Evolutionary conservation across 495 filamentous ascomycete species (phyloP).

Genomic region (Annulohypoxylon moriforme): DNA sequence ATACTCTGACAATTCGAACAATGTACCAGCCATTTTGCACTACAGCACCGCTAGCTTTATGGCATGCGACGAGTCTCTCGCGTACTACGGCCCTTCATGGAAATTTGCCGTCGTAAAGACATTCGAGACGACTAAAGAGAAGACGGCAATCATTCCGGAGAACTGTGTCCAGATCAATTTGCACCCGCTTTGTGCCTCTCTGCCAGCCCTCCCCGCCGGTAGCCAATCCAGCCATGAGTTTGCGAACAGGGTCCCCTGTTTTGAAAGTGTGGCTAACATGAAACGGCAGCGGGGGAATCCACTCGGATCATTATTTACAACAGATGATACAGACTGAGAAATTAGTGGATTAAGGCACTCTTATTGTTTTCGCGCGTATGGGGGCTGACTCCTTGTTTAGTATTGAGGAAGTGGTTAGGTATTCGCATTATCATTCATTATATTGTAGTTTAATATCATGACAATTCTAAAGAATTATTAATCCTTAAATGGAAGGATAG

Average conservation of each 20-base stretch:
- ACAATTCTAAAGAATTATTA: no score
- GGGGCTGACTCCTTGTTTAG: no score
- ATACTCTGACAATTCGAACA: not conserved
- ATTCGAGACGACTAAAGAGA: not conserved
- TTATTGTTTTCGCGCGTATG: no score
- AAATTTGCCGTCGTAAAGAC: slow-evolving; percentile 28
- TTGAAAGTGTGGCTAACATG: not conserved
- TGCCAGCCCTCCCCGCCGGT: slow-evolving; percentile 10
- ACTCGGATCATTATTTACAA: no score
- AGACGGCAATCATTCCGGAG: slow-evolving; percentile 5
- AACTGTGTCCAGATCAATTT: slow-evolving; percentile 32
- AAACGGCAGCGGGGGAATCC: no score
- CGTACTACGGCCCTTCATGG: slow-evolving; percentile 36
- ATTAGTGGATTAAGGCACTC: no score
- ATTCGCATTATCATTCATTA: not conserved
- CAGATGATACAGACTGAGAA: no score
- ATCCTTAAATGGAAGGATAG: no score
- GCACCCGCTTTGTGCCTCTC: slow-evolving; percentile 35
- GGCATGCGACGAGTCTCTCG: slow-evolving; percentile 51
- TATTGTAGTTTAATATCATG: not conserved
- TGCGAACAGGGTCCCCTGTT: slow-evolving; percentile 29
- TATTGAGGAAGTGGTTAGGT: not conserved
- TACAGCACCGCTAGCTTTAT: slow-evolving; percentile 55
- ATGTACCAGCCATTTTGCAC: slow-evolving; percentile 9
- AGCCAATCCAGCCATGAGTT: slow-evolving; percentile 26